Conservation (phyloP, 2,329 filamentous ascomycete species). For the Cercospora janseana region DNA sequence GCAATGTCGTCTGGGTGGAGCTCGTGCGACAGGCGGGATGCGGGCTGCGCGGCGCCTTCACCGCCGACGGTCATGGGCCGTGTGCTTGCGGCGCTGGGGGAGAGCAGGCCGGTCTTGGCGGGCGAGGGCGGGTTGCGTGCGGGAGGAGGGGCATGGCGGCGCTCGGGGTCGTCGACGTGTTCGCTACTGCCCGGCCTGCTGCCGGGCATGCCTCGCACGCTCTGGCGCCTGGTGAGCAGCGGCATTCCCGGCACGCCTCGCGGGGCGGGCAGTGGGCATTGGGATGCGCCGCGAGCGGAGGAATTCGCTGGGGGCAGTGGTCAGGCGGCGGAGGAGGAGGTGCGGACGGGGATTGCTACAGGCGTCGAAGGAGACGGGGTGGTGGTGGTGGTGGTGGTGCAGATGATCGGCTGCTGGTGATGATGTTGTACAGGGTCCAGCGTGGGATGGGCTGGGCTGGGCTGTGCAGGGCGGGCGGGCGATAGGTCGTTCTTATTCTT, state of each 20-base stretch:
- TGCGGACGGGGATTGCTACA: neutral
- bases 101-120: slow-evolving; percentile 17
- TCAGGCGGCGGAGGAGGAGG: neutral
- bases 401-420: slow-evolving; percentile 8
- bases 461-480: neutral
- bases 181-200: slow-evolving; percentile 13
- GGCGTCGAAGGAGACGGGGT: neutral
- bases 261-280: slow-evolving; percentile 20
- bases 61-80: slow-evolving; percentile 17
- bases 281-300: slow-evolving; percentile 11
- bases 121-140: slow-evolving; percentile 7
- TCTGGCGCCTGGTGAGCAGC: slow-evolving; percentile 43
- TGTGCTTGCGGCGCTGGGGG: slow-evolving; percentile 21
- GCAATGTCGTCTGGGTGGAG: slow-evolving; percentile 29
- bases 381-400: slow-evolving; percentile 1
- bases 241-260: slow-evolving; percentile 36
- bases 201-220: slow-evolving; percentile 41
- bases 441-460: neutral
- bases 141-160: slow-evolving; percentile 1
- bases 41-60: slow-evolving; percentile 15
- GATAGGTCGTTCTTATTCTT: no score
- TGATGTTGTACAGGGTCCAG: slow-evolving; percentile 3
- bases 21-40: slow-evolving; percentile 31
- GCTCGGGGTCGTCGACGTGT: neutral
- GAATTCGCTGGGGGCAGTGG: neutral